Percentiles rank a stretch among this genome's conserved stretches.
phyloP scores from a whole-genome alignment of 805 yeast genomes.

The Myxozyma monticola region DNA sequence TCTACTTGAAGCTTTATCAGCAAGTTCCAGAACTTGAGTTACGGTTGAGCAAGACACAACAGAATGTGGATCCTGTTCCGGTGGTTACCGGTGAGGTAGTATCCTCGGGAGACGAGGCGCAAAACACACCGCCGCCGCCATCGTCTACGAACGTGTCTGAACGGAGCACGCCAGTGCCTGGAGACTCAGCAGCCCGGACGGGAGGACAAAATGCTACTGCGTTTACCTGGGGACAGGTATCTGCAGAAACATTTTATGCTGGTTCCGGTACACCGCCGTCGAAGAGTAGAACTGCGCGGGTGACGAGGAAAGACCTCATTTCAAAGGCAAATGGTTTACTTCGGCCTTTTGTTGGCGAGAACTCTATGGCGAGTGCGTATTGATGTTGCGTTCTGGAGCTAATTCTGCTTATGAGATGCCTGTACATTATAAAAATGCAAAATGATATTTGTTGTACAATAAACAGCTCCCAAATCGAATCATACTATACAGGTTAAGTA shows the following conservation, averaged over 20 bases:
- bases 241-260: background rate
- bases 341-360: constrained; percentile 9
- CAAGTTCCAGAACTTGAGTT: constrained; percentile 18
- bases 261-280: background rate
- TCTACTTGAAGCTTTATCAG: constrained; percentile 54
- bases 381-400: background rate
- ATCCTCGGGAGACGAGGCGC: background rate
- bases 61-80: background rate
- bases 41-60: background rate
- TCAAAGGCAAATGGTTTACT: constrained; percentile 31
- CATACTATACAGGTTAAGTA: too few species aligned
- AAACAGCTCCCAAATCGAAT: too few species aligned
- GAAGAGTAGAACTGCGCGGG: constrained; percentile 14
- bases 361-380: too few species aligned
- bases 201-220: background rate
- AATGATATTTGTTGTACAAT: too few species aligned
- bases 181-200: too few species aligned
- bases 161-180: background rate
- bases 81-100: constrained; percentile 1
- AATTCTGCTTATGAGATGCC: constrained; percentile 3
- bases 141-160: background rate
- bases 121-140: background rate
- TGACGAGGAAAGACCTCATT: constrained; percentile 29
- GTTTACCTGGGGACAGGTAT: background rate
- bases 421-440: too few species aligned